A percentile compares a stretch with the other conserved stretches of the same genome.
Conservation (phyloP, 2,329 filamentous ascomycete genomes). For the Colletotrichum simmondsii region DNA sequence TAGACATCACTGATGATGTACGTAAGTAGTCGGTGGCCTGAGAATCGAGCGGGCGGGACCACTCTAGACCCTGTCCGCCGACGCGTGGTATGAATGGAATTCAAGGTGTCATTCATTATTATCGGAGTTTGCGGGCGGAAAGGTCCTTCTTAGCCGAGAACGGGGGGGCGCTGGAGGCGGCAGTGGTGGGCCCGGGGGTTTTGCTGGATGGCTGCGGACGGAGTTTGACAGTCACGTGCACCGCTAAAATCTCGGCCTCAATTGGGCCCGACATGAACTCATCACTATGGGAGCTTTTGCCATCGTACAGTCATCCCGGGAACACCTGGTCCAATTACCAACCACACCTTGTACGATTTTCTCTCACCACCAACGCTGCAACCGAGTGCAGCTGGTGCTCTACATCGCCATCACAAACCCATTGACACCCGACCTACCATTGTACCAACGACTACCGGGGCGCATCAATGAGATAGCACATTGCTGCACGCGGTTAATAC, state of each 20-base stretch:
- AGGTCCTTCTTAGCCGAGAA: conserved; percentile 8
- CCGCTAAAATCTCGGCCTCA: conserved; percentile 25
- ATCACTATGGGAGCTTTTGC: conserved; percentile 32
- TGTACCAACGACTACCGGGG: not conserved
- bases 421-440: not conserved
- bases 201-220: not conserved
- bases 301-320: conserved; percentile 27
- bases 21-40: not conserved
- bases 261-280: conserved; percentile 27
- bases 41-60: not conserved
- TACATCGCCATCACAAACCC: not conserved
- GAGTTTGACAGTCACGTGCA: conserved; percentile 28
- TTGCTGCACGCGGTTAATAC: conserved; percentile 24
- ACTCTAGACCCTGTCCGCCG: not conserved
- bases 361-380: not conserved
- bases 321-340: conserved; percentile 17
- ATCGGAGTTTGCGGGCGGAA: conserved; percentile 29
- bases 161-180: not conserved
- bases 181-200: not conserved
- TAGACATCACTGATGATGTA: not conserved
- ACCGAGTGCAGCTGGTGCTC: conserved; percentile 3
- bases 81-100: not conserved
- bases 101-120: conserved; percentile 13
- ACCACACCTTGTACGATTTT: conserved; percentile 14
- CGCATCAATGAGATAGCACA: conserved; percentile 32